Conservation (phyloP, 768 basidiomycete genomes). For the Lactarius vividus region DNA sequence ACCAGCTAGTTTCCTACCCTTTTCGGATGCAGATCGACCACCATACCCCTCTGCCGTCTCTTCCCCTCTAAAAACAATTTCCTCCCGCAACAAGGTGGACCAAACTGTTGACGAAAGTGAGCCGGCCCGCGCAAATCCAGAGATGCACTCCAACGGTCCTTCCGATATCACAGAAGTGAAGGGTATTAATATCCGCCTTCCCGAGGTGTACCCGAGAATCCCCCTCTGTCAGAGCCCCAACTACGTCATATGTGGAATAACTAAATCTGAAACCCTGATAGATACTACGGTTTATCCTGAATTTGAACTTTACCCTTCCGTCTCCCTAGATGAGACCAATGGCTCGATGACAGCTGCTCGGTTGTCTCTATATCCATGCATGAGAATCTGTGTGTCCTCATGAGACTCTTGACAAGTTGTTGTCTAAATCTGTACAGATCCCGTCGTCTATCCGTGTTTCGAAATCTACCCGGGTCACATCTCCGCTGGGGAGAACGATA, state of each 20-base stretch:
- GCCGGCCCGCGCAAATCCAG: neutral
- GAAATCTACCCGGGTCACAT: conserved; percentile 24
- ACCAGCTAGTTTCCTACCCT: neutral
- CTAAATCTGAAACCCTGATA: conserved; percentile 9
- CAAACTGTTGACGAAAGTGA: neutral
- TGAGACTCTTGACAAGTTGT: neutral
- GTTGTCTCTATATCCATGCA: neutral
- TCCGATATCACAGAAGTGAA: neutral
- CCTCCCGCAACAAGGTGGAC: neutral
- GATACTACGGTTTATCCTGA: conserved; percentile 23
- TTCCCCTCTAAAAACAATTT: neutral
- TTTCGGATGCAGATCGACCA: conserved; percentile 4
- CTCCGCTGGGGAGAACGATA: conserved; percentile 2
- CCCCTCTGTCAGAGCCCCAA: conserved; percentile 13
- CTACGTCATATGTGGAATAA: neutral
- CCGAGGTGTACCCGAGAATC: conserved; percentile 12
- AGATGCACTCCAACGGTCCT: neutral
- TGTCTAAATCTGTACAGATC: conserved; percentile 11
- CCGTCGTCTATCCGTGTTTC: conserved; percentile 21
- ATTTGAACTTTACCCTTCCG: conserved; percentile 18
- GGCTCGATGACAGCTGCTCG: neutral
- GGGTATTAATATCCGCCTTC: neutral
- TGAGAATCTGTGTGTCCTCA: conserved; percentile 13
- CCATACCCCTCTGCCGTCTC: conserved; percentile 9
- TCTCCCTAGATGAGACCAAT: conserved; percentile 4